phyloP scores from a whole-genome alignment of 2,329 filamentous ascomycete genomes.

The Colletotrichum lupini region DNA sequence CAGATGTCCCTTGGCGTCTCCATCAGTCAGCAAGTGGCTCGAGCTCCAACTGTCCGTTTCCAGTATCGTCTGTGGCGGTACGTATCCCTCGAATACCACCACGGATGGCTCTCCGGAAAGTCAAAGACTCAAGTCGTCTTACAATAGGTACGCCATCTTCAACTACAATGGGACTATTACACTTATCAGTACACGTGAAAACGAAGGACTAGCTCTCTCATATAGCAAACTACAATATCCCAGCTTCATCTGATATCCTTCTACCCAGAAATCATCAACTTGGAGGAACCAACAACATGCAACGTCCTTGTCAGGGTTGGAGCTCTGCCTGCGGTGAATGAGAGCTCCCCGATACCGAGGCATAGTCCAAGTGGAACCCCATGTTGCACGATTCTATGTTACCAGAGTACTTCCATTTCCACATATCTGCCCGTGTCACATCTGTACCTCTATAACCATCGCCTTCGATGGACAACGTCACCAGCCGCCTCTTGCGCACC shows the following conservation, averaged over 20 bases:
- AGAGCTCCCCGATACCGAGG: conserved; percentile 23
- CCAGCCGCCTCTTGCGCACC: not conserved
- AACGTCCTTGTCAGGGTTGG: not conserved
- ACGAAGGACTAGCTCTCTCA: not conserved
- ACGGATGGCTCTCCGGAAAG: not conserved
- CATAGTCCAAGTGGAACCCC: conserved; percentile 11
- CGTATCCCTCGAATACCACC: not conserved
- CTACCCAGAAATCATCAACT: not conserved
- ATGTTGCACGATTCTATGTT: not conserved
- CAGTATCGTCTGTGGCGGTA: not conserved
- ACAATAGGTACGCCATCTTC: not conserved
- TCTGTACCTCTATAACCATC: conserved; percentile 15
- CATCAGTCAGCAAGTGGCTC: conserved; percentile 21
- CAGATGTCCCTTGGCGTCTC: not conserved
- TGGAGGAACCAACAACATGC: not conserved
- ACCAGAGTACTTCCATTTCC: not conserved
- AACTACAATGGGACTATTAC: not conserved
- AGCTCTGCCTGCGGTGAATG: not conserved
- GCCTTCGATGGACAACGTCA: conserved; percentile 9
- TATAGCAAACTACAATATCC: not conserved
- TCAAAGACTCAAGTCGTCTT: not conserved
- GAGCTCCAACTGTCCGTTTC: not conserved
- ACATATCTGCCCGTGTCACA: no score
- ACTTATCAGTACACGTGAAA: not conserved
- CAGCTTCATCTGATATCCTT: conserved; percentile 2